Conservation (phyloP, 768 basidiomycete species). For the Leucogyrophana mollusca region DNA sequence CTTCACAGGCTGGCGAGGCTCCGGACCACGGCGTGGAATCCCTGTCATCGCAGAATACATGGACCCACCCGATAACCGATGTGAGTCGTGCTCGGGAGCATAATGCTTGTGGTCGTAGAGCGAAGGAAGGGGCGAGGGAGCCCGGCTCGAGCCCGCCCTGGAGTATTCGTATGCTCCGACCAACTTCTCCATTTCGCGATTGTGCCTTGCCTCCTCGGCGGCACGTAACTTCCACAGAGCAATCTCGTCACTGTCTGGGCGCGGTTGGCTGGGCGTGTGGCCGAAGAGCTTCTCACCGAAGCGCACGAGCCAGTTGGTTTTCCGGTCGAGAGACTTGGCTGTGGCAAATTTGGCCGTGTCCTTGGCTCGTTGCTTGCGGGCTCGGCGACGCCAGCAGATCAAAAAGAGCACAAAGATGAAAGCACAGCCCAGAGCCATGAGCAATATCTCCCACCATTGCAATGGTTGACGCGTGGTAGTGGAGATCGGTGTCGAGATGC, state of each 20-base stretch:
- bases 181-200: constrained; percentile 51
- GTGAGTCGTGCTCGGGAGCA: constrained; percentile 22
- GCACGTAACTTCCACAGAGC: constrained; percentile 49
- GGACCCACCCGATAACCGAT: constrained; percentile 46
- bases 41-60: constrained; percentile 74
- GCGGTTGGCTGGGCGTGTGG: constrained; percentile 28
- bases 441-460: constrained; percentile 82
- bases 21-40: constrained; percentile 54
- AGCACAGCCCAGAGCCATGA: constrained; percentile 79
- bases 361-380: constrained; percentile 66
- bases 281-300: constrained; percentile 63
- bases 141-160: constrained; percentile 34
- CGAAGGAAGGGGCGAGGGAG: constrained; percentile 44
- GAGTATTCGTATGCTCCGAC: constrained; percentile 47
- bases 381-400: constrained; percentile 68
- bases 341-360: constrained; percentile 64
- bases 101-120: constrained; percentile 27
- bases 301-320: constrained; percentile 55
- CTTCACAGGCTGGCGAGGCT: constrained; percentile 73
- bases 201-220: constrained; percentile 49
- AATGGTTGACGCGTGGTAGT: constrained; percentile 37
- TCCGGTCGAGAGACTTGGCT: constrained; percentile 50
- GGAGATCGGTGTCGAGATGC: constrained; percentile 51
- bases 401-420: constrained; percentile 72
- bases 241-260: constrained; percentile 42